A percentile compares a stretch with the other conserved stretches of the same genome.
phyloP scores from a whole-genome alignment of 139 green algal genomes.

The Chlorella sp. region DNA sequence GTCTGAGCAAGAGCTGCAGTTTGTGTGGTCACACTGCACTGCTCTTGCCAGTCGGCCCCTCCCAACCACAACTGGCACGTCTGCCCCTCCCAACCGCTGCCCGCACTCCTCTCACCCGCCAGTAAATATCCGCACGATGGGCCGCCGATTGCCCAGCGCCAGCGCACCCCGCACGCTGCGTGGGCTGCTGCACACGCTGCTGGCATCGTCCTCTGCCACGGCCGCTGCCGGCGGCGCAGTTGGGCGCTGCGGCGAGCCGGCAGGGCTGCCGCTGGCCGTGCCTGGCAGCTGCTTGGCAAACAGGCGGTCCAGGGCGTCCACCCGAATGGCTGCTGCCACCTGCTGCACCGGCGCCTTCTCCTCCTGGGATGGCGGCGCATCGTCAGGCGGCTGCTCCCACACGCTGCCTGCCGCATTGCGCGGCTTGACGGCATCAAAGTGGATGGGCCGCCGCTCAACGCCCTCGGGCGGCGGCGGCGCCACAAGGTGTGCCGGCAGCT shows the following conservation, averaged over 20 bases:
- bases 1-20: neutral
- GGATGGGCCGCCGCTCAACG: conserved; percentile 23
- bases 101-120: neutral
- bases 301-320: conserved; percentile 26
- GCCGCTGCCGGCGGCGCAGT: neutral
- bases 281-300: conserved; percentile 5
- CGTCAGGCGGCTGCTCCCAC: neutral
- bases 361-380: neutral
- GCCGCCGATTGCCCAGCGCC: neutral
- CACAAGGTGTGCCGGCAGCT: neutral
- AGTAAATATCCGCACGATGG: neutral
- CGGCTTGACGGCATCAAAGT: conserved; percentile 19
- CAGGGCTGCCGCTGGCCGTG: neutral
- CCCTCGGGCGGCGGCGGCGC: conserved; percentile 1
- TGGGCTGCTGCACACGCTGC: neutral
- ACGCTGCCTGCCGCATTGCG: conserved; percentile 9
- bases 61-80: too few relatives aligned
- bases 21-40: too few relatives aligned
- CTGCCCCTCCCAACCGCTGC: too few relatives aligned
- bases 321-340: neutral
- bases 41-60: too few relatives aligned
- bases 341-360: conserved; percentile 15
- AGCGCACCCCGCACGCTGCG: neutral
- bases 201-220: neutral
- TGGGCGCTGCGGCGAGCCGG: neutral